Base-by-base conservation (phyloP, 1,284 basidiomycete genomes). In the Exobasidium rhododendri region DNA sequence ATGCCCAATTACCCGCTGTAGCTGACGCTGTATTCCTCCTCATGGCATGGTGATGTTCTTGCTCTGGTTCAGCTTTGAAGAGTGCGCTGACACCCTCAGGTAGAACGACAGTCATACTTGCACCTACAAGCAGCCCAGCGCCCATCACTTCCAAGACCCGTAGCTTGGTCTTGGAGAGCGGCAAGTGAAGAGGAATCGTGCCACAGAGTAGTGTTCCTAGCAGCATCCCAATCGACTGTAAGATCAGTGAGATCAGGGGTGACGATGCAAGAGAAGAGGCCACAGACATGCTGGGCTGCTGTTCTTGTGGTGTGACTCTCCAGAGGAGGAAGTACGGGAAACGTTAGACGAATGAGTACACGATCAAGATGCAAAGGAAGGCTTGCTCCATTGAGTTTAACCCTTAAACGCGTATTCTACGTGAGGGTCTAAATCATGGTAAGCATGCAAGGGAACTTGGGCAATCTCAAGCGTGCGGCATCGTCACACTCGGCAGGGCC, bases 51-150 rank as follows among this genome's bases (percentile, higher is more conserved):
- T 50, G 47, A 4, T 32, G 26, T 10, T n/a, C 5, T 49, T 11
- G 44, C 47, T 32, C 5, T 58, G 51, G 11, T 32, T 29, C 14
- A 43, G 58, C 11, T 30, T 59, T 17, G 31, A 70, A 71, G 28
- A 72, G 59, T 4, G 71, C 56, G 31, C 49, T 66, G 1, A 66
- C 61, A 17, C 75, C 77, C 57, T 79, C 77, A 1, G 77, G 77
- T 4, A 79, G 68, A 43, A 79, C 75, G 31, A 79, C 71, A 11
- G 75, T 77, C 54, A 75, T 66, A 4, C 71, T 71, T 24, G 77
- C 77, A 35, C 77, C 77, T 28, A 76, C 65, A 20, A 79, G 69
- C 26, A 79, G 68, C 20, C 77, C 77, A 20, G 75, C 70, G 31
- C 75, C 75, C 53, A 71, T 69, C 17, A 77, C 67, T 54, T 79